These are phyloP conservation scores for Moniliophthora roreri DNA, from an alignment of 1,284 basidiomycete genomes.

Conservation along the genomic window DNA sequence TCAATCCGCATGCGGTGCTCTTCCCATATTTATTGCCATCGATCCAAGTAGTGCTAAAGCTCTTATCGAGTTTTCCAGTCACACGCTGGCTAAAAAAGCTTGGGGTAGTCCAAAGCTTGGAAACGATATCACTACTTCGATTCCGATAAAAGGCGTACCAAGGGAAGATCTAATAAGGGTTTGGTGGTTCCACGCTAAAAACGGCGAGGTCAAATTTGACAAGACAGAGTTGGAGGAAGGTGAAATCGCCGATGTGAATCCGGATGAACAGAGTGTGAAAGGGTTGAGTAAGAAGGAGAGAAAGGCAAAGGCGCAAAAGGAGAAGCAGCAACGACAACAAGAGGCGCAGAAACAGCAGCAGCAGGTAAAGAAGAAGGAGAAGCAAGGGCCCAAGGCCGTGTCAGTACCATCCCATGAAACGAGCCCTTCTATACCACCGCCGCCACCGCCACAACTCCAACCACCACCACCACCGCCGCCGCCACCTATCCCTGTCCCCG, in stretches of 20 bases:
- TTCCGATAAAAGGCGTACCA: conserved; percentile 40
- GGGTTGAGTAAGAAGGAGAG: conserved; percentile 42
- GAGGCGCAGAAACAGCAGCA: conserved; percentile 32
- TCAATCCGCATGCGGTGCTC: conserved; percentile 34
- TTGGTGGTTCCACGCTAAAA: conserved; percentile 46
- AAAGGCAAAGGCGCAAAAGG: conserved; percentile 33
- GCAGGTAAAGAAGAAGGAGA: conserved; percentile 10
- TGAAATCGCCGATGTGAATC: conserved; percentile 29
- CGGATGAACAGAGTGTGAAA: conserved; percentile 23
- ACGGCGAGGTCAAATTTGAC: conserved; percentile 26
- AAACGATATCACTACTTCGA: conserved; percentile 23
- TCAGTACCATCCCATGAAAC: background rate
- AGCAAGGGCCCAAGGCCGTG: conserved; percentile 7
- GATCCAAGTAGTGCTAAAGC: conserved; percentile 43
- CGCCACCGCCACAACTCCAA: background rate
- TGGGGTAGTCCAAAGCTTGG: conserved; percentile 51
- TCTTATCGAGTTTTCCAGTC: conserved; percentile 50
- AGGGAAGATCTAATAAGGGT: conserved; percentile 50
- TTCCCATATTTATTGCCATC: conserved; percentile 37
- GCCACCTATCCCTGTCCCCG: background rate
- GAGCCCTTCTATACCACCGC: background rate
- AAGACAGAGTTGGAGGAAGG: conserved; percentile 38
- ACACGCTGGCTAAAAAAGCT: conserved; percentile 44
- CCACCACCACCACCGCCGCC: background rate
- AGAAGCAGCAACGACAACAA: conserved; percentile 16